phyloP scores from a whole-genome alignment of 176 grass and related monocot genomes.

The Aegilops bicornis region DNA sequence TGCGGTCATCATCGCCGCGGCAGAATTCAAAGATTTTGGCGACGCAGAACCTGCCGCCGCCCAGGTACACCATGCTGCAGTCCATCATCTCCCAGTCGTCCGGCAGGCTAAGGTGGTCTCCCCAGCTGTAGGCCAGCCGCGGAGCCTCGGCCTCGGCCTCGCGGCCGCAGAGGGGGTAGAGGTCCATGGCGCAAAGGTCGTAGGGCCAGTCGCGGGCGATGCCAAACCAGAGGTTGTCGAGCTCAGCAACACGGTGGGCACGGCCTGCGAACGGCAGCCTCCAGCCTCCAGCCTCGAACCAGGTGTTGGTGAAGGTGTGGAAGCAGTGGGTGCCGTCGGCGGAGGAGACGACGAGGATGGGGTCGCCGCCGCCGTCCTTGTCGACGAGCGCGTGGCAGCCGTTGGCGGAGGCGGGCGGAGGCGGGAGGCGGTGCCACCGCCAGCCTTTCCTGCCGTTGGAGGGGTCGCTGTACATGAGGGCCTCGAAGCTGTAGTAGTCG shows the following conservation, averaged over 20 bases:
- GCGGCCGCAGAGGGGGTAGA: not conserved
- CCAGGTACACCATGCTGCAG: not conserved
- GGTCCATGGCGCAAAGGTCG: not conserved
- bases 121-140: not conserved
- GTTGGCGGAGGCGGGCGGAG: not conserved
- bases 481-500: not conserved
- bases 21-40: not conserved
- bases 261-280: not conserved
- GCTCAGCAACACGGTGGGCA: not conserved
- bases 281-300: not conserved
- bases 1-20: not conserved
- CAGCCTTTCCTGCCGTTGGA: not conserved
- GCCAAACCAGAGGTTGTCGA: not conserved
- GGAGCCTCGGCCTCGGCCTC: not conserved
- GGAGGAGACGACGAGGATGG: not conserved
- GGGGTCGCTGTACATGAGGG: not conserved
- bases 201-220: not conserved
- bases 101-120: not conserved
- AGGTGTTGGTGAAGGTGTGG: not conserved
- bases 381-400: not conserved
- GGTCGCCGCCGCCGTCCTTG: not conserved
- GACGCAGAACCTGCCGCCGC: not conserved
- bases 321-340: not conserved
- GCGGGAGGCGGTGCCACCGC: not conserved
- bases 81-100: not conserved